Conservation (phyloP, 768 basidiomycete genomes). For the Favolaschia claudopus region DNA sequence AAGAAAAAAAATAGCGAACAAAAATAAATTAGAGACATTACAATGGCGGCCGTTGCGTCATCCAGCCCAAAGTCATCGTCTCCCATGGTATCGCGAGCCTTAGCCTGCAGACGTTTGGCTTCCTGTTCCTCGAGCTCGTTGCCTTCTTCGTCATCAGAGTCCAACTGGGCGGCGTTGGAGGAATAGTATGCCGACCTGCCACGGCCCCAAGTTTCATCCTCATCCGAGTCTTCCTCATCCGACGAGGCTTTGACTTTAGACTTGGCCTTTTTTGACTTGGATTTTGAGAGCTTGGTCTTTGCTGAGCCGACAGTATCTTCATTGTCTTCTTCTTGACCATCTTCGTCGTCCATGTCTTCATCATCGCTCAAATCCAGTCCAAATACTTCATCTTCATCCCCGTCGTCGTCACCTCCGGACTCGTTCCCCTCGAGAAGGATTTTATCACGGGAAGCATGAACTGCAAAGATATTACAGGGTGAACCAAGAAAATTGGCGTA, state of each 20-base stretch:
- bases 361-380: slow-evolving; percentile 38
- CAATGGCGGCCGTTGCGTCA: slow-evolving; percentile 53
- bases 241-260: slow-evolving; percentile 23
- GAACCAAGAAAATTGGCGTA: background rate
- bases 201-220: slow-evolving; percentile 82
- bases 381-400: slow-evolving; percentile 43
- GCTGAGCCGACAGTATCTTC: slow-evolving; percentile 12
- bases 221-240: slow-evolving; percentile 47
- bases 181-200: slow-evolving; percentile 86
- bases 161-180: slow-evolving; percentile 81
- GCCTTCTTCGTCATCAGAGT: slow-evolving; percentile 89
- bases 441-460: slow-evolving; percentile 77
- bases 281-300: slow-evolving; percentile 21
- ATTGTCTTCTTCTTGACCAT: slow-evolving; percentile 34
- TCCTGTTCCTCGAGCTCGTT: slow-evolving; percentile 90
- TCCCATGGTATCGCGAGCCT: slow-evolving; percentile 70
- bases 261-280: slow-evolving; percentile 34
- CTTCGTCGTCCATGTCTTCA: slow-evolving; percentile 35
- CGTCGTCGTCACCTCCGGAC: slow-evolving; percentile 46
- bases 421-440: slow-evolving; percentile 77
- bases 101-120: slow-evolving; percentile 78
- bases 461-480: slow-evolving; percentile 45
- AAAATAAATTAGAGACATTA: slow-evolving; percentile 13
- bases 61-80: slow-evolving; percentile 88
- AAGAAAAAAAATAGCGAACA: background rate